Evolutionary conservation across 805 yeast species (phyloP).

Genomic region (Cyberlindnera bimundalis): DNA sequence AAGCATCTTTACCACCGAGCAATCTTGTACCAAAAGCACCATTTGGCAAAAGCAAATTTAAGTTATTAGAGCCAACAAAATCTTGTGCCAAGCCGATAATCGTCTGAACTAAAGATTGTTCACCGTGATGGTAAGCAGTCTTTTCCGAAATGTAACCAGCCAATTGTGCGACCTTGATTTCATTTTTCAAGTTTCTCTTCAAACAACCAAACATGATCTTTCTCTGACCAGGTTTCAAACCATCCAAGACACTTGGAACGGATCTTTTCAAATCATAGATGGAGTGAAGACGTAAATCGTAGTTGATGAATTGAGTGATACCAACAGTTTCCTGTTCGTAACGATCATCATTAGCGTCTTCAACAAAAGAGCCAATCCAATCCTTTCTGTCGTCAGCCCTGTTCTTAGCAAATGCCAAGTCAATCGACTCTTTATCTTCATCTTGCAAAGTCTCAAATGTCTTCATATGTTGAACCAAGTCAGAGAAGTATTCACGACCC

Average conservation of each 20-base stretch:
- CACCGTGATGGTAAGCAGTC: conserved; percentile 96
- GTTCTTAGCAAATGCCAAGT: conserved; percentile 89
- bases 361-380: conserved; percentile 94
- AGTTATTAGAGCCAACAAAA: conserved; percentile 87
- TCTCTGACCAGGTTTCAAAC: conserved; percentile 95
- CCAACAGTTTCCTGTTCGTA: conserved; percentile 50
- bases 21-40: conserved; percentile 97
- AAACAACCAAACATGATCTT: conserved; percentile 88
- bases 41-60: conserved; percentile 80
- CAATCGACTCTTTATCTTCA: conserved; percentile 74
- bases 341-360: conserved; percentile 58
- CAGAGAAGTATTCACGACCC: conserved; percentile 83
- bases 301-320: conserved; percentile 89
- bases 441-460: conserved; percentile 77
- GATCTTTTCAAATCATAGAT: conserved; percentile 97
- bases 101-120: conserved; percentile 79
- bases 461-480: conserved; percentile 82
- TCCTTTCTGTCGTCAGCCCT: conserved; percentile 97
- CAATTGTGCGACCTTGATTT: conserved; percentile 86
- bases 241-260: conserved; percentile 91
- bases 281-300: conserved; percentile 89
- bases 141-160: conserved; percentile 87
- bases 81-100: conserved; percentile 94
- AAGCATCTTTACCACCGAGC: conserved; percentile 95
- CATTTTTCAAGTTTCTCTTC: conserved; percentile 69